phyloP scores from a whole-genome alignment of 352 stramenopile species.

The Aphanomyces invadans region DNA sequence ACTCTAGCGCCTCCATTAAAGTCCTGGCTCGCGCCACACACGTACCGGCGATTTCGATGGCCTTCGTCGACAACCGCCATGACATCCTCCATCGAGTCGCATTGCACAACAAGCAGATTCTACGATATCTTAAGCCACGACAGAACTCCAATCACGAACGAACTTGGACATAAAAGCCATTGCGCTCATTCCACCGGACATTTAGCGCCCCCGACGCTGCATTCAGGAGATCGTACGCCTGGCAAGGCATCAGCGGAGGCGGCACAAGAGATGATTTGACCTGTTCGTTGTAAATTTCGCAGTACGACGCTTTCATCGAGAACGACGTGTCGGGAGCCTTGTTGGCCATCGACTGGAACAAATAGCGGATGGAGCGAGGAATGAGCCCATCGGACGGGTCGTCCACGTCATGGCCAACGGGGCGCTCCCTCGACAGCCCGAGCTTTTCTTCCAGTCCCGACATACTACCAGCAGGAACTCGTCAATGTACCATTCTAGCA shows the following conservation, averaged over 20 bases:
- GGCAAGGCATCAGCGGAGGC: background rate
- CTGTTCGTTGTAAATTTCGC: conserved; percentile 82
- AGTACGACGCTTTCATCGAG: conserved; percentile 63
- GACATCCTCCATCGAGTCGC: conserved; percentile 61
- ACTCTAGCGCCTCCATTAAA: conserved; percentile 29
- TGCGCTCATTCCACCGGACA: conserved; percentile 62
- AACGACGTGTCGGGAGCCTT: conserved; percentile 31
- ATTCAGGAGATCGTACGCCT: conserved; percentile 68
- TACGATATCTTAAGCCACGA: conserved; percentile 21
- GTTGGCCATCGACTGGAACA: conserved; percentile 38
- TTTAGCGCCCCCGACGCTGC: conserved; percentile 47
- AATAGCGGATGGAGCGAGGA: conserved; percentile 58
- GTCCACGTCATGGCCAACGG: conserved; percentile 7
- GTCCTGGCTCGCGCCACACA: background rate
- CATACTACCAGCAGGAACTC: conserved; percentile 33
- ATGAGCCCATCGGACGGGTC: conserved; percentile 62
- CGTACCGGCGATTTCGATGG: conserved; percentile 43
- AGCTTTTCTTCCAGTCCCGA: conserved; percentile 64
- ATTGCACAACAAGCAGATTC: conserved; percentile 64
- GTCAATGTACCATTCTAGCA: background rate
- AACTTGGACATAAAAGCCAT: conserved; percentile 60
- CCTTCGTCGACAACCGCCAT: conserved; percentile 69
- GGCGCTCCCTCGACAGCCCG: conserved; percentile 7
- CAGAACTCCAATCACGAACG: background rate
- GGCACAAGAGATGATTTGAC: conserved; percentile 8